These are phyloP conservation scores for Trametes versicolor DNA, from an alignment of 1,284 basidiomycete genomes.

Conservation along the genomic window DNA sequence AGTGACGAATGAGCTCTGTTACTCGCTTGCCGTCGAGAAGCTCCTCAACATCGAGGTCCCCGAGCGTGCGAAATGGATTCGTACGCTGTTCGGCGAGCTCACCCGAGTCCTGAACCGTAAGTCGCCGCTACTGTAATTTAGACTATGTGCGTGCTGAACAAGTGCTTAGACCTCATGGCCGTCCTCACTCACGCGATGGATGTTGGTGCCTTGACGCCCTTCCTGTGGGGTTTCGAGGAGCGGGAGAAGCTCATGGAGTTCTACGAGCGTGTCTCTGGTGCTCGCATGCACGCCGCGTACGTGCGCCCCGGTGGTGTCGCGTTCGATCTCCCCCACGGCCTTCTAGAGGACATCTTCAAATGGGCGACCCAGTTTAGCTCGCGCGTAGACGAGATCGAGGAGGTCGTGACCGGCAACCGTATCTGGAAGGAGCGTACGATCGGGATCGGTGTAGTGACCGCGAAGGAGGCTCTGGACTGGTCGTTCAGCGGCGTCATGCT, in stretches of 20 bases:
- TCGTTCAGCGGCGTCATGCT: conserved; percentile 98
- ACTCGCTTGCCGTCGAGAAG: conserved; percentile 98
- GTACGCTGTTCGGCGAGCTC: conserved; percentile 97
- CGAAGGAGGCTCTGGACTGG: conserved; percentile 93
- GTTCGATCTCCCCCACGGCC: conserved; percentile 95
- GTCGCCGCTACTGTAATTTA: conserved; percentile 40
- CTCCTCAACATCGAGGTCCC: conserved; percentile 98
- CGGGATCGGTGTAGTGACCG: conserved; percentile 91
- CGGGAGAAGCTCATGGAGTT: conserved; percentile 99
- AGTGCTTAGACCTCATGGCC: conserved; percentile 88
- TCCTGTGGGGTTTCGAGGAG: conserved; percentile 99
- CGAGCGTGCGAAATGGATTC: conserved; percentile 99
- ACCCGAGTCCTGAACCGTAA: conserved; percentile 94
- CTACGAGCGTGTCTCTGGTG: conserved; percentile 98
- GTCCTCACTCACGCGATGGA: conserved; percentile 96
- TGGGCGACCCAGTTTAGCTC: conserved; percentile 97
- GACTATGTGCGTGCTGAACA: background rate
- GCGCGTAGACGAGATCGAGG: conserved; percentile 97
- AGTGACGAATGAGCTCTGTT: conserved; percentile 98
- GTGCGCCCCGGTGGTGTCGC: conserved; percentile 98
- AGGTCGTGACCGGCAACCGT: conserved; percentile 96
- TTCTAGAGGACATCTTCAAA: conserved; percentile 97
- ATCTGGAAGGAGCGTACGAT: conserved; percentile 98
- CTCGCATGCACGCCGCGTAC: conserved; percentile 97
- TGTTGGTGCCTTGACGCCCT: conserved; percentile 97